These are phyloP conservation scores for Zoysia pacifica DNA, from an alignment of 176 grass and related monocot species.

Conservation along the genomic window DNA sequence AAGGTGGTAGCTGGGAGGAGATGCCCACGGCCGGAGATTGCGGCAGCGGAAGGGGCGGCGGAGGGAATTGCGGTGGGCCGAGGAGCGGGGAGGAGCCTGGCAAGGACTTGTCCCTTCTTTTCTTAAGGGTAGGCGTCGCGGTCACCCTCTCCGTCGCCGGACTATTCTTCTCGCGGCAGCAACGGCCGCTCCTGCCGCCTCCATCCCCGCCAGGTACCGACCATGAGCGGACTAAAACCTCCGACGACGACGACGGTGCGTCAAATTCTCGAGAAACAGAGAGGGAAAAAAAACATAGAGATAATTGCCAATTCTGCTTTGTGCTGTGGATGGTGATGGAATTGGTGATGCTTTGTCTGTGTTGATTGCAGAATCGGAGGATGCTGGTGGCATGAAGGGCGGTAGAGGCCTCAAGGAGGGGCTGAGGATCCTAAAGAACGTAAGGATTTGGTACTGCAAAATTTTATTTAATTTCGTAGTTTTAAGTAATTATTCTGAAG, in stretches of 20 bases:
- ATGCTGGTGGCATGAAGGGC: too few species aligned
- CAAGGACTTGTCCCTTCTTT: conserved; percentile 47
- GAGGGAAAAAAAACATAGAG: not conserved
- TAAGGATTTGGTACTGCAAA: too few species aligned
- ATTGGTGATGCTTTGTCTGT: too few species aligned
- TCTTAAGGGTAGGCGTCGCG: conserved; percentile 62
- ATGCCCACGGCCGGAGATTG: conserved; percentile 45
- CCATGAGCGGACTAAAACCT: conserved; percentile 1
- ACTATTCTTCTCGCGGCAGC: conserved; percentile 58
- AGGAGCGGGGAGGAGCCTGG: conserved; percentile 21
- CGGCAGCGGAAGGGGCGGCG: conserved; percentile 17
- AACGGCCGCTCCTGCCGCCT: conserved; percentile 33
- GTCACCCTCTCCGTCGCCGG: conserved; percentile 69
- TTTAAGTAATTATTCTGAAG: too few species aligned
- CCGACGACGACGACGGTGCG: not conserved
- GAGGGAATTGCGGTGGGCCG: conserved; percentile 23
- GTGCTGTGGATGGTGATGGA: too few species aligned
- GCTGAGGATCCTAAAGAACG: too few species aligned
- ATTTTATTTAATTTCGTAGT: too few species aligned
- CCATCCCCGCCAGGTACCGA: conserved; percentile 41
- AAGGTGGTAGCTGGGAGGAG: conserved; percentile 40
- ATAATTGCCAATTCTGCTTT: too few species aligned
- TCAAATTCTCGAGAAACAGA: not conserved
- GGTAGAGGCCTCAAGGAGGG: too few species aligned
- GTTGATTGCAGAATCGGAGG: too few species aligned